A percentile compares a stretch with the other conserved stretches of the same genome.
phyloP scores from a whole-genome alignment of 768 basidiomycete genomes.

The Russula sp. region DNA sequence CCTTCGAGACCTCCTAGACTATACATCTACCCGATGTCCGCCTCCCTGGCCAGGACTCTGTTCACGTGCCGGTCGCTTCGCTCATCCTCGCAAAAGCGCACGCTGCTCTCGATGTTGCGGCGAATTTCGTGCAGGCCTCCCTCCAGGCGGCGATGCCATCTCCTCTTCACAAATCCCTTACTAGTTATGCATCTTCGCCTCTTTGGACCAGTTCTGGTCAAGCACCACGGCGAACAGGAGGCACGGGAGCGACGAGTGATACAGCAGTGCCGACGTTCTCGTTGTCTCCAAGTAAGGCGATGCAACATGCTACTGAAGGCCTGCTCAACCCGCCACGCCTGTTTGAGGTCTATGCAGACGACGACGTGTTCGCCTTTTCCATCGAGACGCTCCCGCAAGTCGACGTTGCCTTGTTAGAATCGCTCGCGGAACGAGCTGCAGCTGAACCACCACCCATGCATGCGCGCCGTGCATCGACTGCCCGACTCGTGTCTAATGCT shows the following conservation, averaged over 20 bases:
- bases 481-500: slow-evolving; percentile 5
- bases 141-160: slow-evolving; percentile 81
- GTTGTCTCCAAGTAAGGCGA: slow-evolving; percentile 80
- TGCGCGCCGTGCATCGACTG: slow-evolving; percentile 34
- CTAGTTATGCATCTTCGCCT: slow-evolving; percentile 42
- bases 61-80: slow-evolving; percentile 26
- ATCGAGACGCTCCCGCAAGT: slow-evolving; percentile 74
- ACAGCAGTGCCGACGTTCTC: slow-evolving; percentile 87
- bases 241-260: slow-evolving; percentile 38
- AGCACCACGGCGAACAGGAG: slow-evolving; percentile 39
- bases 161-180: slow-evolving; percentile 57
- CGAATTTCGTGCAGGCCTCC: slow-evolving; percentile 66
- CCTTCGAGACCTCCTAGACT: slow-evolving; percentile 52
- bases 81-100: slow-evolving; percentile 51
- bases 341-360: slow-evolving; percentile 91
- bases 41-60: slow-evolving; percentile 26
- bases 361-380: slow-evolving; percentile 86
- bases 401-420: slow-evolving; percentile 48
- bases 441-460: slow-evolving; percentile 19
- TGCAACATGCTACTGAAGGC: slow-evolving; percentile 90
- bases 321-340: slow-evolving; percentile 86
- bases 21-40: slow-evolving; percentile 39
- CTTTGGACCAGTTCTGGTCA: slow-evolving; percentile 57
- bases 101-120: slow-evolving; percentile 54
- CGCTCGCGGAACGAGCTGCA: slow-evolving; percentile 38